These are phyloP conservation scores for Hypomyces rosellus DNA, from an alignment of 2,329 filamentous ascomycete genomes.

Conservation along the genomic window DNA sequence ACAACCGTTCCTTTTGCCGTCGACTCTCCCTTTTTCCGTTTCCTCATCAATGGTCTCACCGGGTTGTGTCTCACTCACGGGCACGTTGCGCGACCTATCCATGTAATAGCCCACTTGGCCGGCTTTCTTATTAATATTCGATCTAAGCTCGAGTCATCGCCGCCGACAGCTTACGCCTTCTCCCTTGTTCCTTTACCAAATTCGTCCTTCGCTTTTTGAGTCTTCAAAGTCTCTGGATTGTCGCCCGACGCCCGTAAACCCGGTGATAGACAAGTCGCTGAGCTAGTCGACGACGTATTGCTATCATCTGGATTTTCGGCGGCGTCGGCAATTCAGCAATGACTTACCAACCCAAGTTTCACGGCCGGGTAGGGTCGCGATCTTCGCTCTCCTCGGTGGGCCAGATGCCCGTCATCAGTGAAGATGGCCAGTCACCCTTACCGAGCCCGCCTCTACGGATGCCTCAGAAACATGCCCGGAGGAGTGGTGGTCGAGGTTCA, in stretches of 20 bases:
- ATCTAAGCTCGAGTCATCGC: not conserved
- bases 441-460: conserved; percentile 23
- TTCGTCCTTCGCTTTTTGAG: not conserved
- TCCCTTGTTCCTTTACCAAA: not conserved
- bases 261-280: not conserved
- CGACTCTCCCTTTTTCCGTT: not conserved
- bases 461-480: conserved; percentile 24
- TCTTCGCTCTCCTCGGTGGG: conserved; percentile 22
- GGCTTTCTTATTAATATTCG: not conserved
- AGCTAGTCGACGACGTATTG: not conserved
- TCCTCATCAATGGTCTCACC: not conserved
- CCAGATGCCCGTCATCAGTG: conserved; percentile 32
- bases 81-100: not conserved
- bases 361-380: conserved; percentile 12
- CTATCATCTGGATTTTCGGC: not conserved
- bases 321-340: conserved; percentile 1
- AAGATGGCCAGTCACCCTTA: conserved; percentile 23
- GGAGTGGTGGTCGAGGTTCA: conserved; percentile 15
- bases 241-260: not conserved
- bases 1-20: not conserved
- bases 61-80: not conserved
- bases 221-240: not conserved
- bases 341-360: conserved; percentile 4
- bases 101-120: not conserved
- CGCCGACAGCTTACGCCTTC: not conserved